Base-by-base conservation (phyloP, 2,329 filamentous ascomycete genomes). In the Botryotinia convoluta region DNA sequence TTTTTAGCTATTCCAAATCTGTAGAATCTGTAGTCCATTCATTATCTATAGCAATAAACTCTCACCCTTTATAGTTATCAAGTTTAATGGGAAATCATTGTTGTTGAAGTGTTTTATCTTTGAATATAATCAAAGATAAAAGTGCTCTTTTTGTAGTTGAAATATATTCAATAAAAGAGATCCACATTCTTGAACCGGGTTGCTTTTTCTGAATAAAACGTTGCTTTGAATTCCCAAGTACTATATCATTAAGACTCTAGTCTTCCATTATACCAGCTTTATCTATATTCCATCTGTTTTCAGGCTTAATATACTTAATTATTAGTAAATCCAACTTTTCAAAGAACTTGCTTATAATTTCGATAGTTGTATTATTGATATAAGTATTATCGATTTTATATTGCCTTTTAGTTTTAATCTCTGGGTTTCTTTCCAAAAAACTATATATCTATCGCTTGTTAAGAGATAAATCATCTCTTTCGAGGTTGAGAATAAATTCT, bases 251-350 rank as follows among this genome's bases (percentile, higher is more conserved):
- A 1, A 61, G 39, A 16, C 59, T 48, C 64, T 72, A 32, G 37
- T 48, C 61, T 65, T 75, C 62, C n/a, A 73, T 75, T 68, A 73
- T 73, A 20, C 72, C 42, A 18, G 65, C 42, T 70, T 73, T 14
- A 63, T 73, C 65, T n/a, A 73, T 73, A 70, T 73, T 74, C 64
- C 32, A 74, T 37, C 65, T 48, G 65, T 74, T 72, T n/a, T 70
- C 37, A n/a, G 65, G 54, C 44, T 57, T 51, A 65, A 73, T 73
- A 57, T 44, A 57, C 32, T 57, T 61, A 45, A 73, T 75, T 37
- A 5, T n/a, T 4, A 44, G 44, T n/a, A n/a, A n/a, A n/a, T n/a
- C n/a, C n/a, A n/a, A n/a, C n/a, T n/a, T n/a, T n/a, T n/a, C n/a
- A n/a, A 74, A 75, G 62, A 26, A 73, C 59, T 5, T 4, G 29